Percentiles rank a stretch among this genome's conserved stretches.
These are phyloP conservation scores for Hanseniaspora lindneri DNA, from an alignment of 805 yeast genomes.

Conservation along the genomic window DNA sequence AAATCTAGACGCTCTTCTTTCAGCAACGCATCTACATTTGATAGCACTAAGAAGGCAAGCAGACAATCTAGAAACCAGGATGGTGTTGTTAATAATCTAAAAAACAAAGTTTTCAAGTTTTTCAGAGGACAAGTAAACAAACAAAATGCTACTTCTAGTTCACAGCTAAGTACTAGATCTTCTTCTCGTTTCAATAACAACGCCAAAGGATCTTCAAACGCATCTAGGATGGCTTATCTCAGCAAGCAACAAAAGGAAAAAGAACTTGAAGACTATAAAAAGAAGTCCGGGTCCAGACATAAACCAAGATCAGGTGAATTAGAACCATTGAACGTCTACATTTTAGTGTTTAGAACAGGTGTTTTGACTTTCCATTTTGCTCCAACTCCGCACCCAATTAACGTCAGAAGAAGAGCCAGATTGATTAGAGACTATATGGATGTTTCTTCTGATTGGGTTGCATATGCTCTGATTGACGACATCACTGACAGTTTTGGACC, in stretches of 20 bases:
- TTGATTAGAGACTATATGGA: constrained; percentile 75
- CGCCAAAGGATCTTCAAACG: not conserved
- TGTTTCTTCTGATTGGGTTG: constrained; percentile 92
- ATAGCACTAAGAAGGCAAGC: not conserved
- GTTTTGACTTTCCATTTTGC: constrained; percentile 88
- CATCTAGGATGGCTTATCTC: constrained; percentile 18
- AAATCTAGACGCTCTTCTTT: constrained; percentile 14
- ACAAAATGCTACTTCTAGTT: not conserved
- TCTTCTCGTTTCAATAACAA: not conserved
- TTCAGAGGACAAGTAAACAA: not conserved
- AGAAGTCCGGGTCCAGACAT: constrained; percentile 36
- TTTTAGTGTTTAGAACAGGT: constrained; percentile 81
- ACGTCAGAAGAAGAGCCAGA: constrained; percentile 87
- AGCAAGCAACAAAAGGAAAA: constrained; percentile 25
- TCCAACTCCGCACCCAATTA: constrained; percentile 91
- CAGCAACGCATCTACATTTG: constrained; percentile 3
- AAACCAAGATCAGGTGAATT: constrained; percentile 44
- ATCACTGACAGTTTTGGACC: constrained; percentile 97
- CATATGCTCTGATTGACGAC: constrained; percentile 92
- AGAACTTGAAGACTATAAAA: constrained; percentile 32
- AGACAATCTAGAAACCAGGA: not conserved
- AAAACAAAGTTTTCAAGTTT: constrained; percentile 9
- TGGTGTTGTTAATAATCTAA: constrained; percentile 5
- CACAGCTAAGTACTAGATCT: constrained; percentile 1
- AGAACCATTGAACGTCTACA: constrained; percentile 83